Evolutionary conservation across 805 yeast genomes (phyloP).

Genomic region (Barnettozyma vustinii): DNA sequence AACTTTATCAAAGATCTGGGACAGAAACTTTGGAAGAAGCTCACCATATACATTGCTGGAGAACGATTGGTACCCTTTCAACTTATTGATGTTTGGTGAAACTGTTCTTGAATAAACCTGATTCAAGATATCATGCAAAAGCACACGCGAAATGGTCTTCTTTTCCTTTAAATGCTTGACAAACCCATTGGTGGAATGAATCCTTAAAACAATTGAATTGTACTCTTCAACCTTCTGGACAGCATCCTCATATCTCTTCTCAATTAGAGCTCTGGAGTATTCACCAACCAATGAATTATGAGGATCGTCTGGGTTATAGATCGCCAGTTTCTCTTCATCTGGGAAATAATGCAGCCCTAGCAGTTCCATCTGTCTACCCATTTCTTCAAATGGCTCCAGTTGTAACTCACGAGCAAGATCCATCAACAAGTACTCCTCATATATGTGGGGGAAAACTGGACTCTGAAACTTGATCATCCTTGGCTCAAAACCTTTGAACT

Average conservation of each 20-base stretch:
- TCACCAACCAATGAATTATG: conserved; percentile 34
- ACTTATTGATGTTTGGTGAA: conserved; percentile 60
- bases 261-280: conserved; percentile 30
- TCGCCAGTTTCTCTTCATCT: conserved; percentile 26
- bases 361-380: conserved; percentile 46
- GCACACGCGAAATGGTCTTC: conserved; percentile 32
- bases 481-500: conserved; percentile 25
- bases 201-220: conserved; percentile 33
- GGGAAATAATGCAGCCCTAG: conserved; percentile 38
- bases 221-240: conserved; percentile 35
- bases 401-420: conserved; percentile 46
- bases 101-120: conserved; percentile 75
- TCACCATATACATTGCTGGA: conserved; percentile 92
- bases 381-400: conserved; percentile 58
- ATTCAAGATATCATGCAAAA: conserved; percentile 64
- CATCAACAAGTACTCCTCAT: conserved; percentile 45
- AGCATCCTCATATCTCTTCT: conserved; percentile 27
- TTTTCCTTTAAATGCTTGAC: conserved; percentile 26
- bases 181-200: conserved; percentile 30
- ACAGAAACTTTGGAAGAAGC: conserved; percentile 69
- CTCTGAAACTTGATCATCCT: conserved; percentile 24
- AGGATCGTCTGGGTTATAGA: conserved; percentile 32
- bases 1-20: conserved; percentile 59
- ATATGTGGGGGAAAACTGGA: conserved; percentile 38
- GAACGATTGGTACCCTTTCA: conserved; percentile 75